phyloP scores from a whole-genome alignment of 257 asterid genomes.

The Primulina eburnea region DNA sequence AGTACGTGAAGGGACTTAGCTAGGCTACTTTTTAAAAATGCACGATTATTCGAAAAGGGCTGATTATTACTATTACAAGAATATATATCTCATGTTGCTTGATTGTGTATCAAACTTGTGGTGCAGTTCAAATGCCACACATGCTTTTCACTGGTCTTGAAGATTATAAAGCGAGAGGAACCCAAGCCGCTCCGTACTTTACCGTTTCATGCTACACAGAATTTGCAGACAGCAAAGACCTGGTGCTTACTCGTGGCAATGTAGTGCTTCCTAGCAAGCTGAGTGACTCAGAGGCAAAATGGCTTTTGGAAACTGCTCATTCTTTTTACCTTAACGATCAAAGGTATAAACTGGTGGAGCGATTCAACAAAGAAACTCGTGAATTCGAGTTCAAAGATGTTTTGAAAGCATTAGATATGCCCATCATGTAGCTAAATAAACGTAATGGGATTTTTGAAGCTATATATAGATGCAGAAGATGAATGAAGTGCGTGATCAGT shows the following conservation, averaged over 20 bases:
- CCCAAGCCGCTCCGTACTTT: conserved; percentile 91
- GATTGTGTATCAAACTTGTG: conserved; percentile 14
- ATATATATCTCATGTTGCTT: conserved; percentile 12
- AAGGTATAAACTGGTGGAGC: conserved; percentile 82
- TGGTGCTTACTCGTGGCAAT: conserved; percentile 89
- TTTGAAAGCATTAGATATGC: conserved; percentile 77
- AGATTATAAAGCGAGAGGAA: conserved; percentile 93
- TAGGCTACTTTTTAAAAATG: background rate
- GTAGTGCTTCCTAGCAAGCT: conserved; percentile 90
- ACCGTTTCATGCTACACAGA: conserved; percentile 73
- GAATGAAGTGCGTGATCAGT: conserved; percentile 16
- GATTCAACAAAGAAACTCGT: conserved; percentile 72
- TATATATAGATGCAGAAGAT: conserved; percentile 5
- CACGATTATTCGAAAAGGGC: background rate
- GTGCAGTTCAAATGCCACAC: conserved; percentile 88
- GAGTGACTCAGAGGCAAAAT: conserved; percentile 72
- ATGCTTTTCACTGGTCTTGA: conserved; percentile 94
- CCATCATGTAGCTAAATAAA: conserved; percentile 41
- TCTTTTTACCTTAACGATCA: conserved; percentile 83
- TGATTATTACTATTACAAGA: background rate
- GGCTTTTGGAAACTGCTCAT: conserved; percentile 84
- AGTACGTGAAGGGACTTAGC: background rate
- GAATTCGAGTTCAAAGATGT: conserved; percentile 93
- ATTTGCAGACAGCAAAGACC: conserved; percentile 78
- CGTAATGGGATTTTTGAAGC: background rate